Percentiles rank a stretch among this genome's conserved stretches.
phyloP scores from a whole-genome alignment of 345 rosid species.

The Euphorbia lathyris region DNA sequence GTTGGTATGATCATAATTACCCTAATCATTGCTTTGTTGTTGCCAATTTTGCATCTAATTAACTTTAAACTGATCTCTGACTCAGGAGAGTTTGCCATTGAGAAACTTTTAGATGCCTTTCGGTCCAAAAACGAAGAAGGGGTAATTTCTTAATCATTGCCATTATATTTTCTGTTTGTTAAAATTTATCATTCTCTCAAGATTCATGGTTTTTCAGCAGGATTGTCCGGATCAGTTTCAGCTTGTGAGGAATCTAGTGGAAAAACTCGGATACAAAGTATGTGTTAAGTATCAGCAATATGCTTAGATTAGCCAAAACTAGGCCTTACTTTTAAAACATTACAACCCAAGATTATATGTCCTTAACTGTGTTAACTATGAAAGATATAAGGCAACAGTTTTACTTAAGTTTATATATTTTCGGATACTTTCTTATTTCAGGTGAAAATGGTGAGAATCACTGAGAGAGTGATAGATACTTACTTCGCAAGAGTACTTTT shows the following conservation, averaged over 20 bases:
- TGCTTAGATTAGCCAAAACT: background rate
- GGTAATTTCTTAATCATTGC: conserved; percentile 36
- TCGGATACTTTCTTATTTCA: conserved; percentile 22
- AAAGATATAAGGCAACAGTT: background rate
- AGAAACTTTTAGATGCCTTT: conserved; percentile 47
- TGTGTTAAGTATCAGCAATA: background rate
- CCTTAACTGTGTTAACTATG: background rate
- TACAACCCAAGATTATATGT: background rate
- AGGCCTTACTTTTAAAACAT: background rate
- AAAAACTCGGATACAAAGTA: conserved; percentile 71
- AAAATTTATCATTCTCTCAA: conserved; percentile 5
- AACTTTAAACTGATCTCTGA: conserved; percentile 17
- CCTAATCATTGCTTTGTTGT: background rate
- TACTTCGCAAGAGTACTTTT: conserved; percentile 65
- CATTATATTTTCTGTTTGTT: background rate
- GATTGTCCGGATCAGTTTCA: conserved; percentile 72
- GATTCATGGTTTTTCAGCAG: conserved; percentile 32
- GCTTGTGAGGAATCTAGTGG: conserved; percentile 52
- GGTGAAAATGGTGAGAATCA: conserved; percentile 87
- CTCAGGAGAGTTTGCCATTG: conserved; percentile 75
- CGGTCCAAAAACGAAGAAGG: conserved; percentile 27
- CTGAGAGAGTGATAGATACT: conserved; percentile 63
- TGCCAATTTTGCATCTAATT: background rate
- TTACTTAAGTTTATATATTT: conserved; percentile 4
- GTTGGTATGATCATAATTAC: conserved; percentile 41